Percentiles rank a stretch among this genome's conserved stretches.
Evolutionary conservation across 2,329 filamentous ascomycete genomes (phyloP).

Genomic region (Fusarium tjaetaba): DNA sequence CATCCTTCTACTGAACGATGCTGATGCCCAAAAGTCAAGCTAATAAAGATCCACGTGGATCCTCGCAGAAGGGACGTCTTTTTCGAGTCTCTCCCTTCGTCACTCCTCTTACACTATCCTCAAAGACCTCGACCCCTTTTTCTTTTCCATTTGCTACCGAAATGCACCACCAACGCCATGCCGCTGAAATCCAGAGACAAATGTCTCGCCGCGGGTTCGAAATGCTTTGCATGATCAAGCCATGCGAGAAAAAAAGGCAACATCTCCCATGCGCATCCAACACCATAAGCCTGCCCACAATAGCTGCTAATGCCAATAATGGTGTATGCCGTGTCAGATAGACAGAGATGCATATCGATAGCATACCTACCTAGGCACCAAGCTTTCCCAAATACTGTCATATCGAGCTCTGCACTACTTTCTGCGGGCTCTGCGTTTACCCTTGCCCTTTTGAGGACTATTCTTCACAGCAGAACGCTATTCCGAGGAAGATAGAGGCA

Average conservation of each 20-base stretch:
- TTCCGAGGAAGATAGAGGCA: conserved; percentile 29
- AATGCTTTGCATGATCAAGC: conserved; percentile 28
- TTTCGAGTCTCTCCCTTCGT: neutral
- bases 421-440: neutral
- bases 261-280: conserved; percentile 3
- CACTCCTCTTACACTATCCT: neutral
- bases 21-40: neutral
- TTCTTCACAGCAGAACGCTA: conserved; percentile 31
- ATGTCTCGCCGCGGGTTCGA: conserved; percentile 39
- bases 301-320: neutral
- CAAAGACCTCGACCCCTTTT: conserved; percentile 6
- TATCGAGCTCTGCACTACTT: neutral
- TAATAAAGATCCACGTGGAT: neutral
- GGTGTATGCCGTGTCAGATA: neutral
- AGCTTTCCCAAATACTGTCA: neutral
- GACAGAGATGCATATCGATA: neutral
- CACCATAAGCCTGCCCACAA: neutral
- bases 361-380: no score
- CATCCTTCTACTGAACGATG: neutral
- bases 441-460: neutral
- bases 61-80: neutral
- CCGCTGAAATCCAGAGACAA: conserved; percentile 41
- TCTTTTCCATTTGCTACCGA: conserved; percentile 21
- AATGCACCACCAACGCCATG: conserved; percentile 45
- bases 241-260: conserved; percentile 26